Evolutionary conservation across 1,284 basidiomycete species (phyloP), one percentile per base, ranked within the genome.

Genomic region (Pyrrhoderma lamaoense): DNA sequence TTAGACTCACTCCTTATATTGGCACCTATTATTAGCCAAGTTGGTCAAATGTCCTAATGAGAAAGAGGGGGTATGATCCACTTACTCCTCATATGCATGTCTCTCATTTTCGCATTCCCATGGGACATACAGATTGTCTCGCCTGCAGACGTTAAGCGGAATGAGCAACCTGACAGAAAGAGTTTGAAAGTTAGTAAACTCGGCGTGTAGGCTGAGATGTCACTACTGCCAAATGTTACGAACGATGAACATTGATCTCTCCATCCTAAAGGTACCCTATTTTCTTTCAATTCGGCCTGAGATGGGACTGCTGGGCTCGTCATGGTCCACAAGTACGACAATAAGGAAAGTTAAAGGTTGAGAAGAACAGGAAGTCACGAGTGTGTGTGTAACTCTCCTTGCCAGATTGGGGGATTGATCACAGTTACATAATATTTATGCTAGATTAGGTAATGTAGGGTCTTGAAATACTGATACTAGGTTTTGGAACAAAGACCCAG

Each of bases 201-300:
- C 11, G 27, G 27, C n/a, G n/a, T n/a, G n/a, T n/a, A 11, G 27
- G 27, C 27, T 31, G 11, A 31, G n/a, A 56, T 34, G 23, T 3
- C 36, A 14, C 19, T 39, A 8, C 35, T 8, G 25, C 23, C 34
- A 22, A 50, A 22, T 23, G 48, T 42, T 56, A 80, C 87, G 63
- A 66, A 95, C 93, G 91, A 81, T 60, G 92, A 94, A 69, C 93
- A 96, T 59, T 85, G 80, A 69, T 96, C 93, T 62, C 93, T 76
- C 83, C 88, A 96, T 9, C 77, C 85, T 8, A 95, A 59, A 7
- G 93, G 93, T 21, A 94, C 75, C 56, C 74, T 75, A 55, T 86
- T 75, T 5, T 78, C 76, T 67, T 89, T 88, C 65, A 91, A 76
- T 67, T 94, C 89, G 56, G 79, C 73, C 64, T 92, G 85, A 34